Conservation (phyloP, 176 grass and related monocot genomes). For the Aechmea fasciata region DNA sequence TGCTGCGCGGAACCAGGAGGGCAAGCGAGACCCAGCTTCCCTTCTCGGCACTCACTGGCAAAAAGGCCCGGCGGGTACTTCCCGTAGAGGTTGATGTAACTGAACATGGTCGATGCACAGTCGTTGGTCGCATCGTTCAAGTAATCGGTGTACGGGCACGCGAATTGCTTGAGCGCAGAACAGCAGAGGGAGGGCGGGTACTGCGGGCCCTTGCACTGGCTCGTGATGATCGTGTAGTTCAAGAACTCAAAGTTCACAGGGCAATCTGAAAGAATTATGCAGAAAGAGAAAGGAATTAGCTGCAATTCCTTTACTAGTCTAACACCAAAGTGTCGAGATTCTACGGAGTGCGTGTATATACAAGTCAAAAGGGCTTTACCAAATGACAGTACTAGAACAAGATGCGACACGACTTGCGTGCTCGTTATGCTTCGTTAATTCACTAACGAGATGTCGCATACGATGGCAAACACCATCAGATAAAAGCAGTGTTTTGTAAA, state of each 20-base stretch:
- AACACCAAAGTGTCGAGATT: too few species aligned
- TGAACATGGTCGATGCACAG: slow-evolving; percentile 71
- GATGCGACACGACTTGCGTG: too few species aligned
- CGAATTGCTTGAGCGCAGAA: slow-evolving; percentile 45
- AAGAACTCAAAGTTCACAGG: slow-evolving; percentile 52
- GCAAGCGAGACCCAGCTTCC: slow-evolving; percentile 39
- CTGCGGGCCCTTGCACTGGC: slow-evolving; percentile 57
- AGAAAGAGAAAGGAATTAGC: slow-evolving; percentile 3
- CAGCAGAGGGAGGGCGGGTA: slow-evolving; percentile 46
- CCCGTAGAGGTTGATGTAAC: slow-evolving; percentile 64
- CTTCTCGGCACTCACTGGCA: slow-evolving; percentile 46
- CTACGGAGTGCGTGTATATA: too few species aligned
- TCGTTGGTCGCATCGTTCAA: slow-evolving; percentile 47
- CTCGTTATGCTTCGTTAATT: too few species aligned
- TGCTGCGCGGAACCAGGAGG: slow-evolving; percentile 27
- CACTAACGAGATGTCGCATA: too few species aligned
- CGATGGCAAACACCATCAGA: too few species aligned
- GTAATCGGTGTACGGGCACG: slow-evolving; percentile 42
- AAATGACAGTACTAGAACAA: too few species aligned
- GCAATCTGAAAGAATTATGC: slow-evolving; percentile 34
- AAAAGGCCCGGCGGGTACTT: slow-evolving; percentile 75
- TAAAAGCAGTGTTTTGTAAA: too few species aligned
- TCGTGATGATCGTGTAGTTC: slow-evolving; percentile 69
- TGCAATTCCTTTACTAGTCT: background rate
- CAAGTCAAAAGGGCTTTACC: too few species aligned